These are phyloP conservation scores for Claviceps sp. DNA, from an alignment of 2,329 filamentous ascomycete species.

Conservation along the genomic window DNA sequence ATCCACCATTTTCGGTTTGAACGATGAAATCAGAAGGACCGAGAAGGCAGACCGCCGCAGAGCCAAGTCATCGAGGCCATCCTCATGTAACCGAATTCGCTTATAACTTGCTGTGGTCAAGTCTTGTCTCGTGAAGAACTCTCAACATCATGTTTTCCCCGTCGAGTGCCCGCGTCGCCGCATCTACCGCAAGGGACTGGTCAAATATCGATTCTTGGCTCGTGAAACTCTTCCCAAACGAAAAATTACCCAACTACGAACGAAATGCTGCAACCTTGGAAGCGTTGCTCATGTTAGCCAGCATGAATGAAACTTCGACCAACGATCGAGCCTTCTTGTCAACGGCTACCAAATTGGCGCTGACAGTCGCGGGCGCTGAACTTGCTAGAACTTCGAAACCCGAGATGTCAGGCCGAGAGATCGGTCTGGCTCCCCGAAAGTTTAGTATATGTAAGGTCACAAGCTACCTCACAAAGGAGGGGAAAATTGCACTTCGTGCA, in stretches of 20 bases:
- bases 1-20: too few species aligned
- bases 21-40: too few species aligned
- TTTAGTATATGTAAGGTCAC: constrained; percentile 10
- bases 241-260: constrained; percentile 61
- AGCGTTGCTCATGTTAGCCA: constrained; percentile 58
- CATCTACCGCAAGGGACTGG: constrained; percentile 82
- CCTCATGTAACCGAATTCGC: too few species aligned
- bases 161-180: constrained; percentile 57
- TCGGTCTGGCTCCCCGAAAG: constrained; percentile 31
- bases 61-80: too few species aligned
- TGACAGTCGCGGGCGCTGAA: constrained; percentile 17
- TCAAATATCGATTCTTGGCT: constrained; percentile 74
- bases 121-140: background rate
- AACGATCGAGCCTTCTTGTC: constrained; percentile 50
- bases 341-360: constrained; percentile 43
- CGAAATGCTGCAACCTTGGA: constrained; percentile 74
- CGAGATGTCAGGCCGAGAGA: background rate
- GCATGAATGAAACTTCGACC: constrained; percentile 64
- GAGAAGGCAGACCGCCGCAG: too few species aligned
- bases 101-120: background rate
- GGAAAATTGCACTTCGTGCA: constrained; percentile 40
- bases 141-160: constrained; percentile 52
- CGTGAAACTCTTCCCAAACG: constrained; percentile 51
- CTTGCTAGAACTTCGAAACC: background rate
- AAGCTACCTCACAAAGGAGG: constrained; percentile 35